These are phyloP conservation scores for Glomus cerebriforme DNA, from an alignment of 192 early-diverging fungal genomes.

Conservation along the genomic window DNA sequence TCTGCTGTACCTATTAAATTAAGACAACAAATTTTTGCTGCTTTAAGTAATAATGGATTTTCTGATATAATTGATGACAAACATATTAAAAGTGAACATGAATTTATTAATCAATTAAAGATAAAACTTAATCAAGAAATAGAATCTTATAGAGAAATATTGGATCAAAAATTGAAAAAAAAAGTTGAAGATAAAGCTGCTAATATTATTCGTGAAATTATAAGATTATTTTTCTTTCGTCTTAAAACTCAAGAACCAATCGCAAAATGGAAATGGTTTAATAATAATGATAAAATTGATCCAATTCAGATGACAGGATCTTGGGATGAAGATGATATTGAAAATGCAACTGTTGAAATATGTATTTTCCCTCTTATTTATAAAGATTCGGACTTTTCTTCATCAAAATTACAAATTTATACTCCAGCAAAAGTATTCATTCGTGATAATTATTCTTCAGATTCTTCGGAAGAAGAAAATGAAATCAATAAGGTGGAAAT, in stretches of 20 bases:
- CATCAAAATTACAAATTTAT: background rate
- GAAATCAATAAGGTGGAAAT: too few species aligned
- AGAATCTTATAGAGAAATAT: background rate
- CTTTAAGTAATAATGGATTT: background rate
- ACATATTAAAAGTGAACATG: background rate
- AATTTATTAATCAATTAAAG: background rate
- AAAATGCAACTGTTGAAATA: background rate
- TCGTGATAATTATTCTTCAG: too few species aligned
- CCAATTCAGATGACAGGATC: background rate
- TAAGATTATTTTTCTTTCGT: background rate
- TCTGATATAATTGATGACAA: background rate
- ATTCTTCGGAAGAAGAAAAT: too few species aligned
- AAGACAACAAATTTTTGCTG: conserved; percentile 9
- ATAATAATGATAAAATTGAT: background rate
- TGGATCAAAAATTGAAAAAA: background rate
- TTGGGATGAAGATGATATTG: background rate
- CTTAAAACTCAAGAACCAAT: background rate
- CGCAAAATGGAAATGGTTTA: background rate
- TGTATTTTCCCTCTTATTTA: conserved; percentile 1
- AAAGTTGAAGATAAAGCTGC: background rate
- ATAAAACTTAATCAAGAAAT: background rate
- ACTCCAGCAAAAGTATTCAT: background rate
- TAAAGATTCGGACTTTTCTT: background rate
- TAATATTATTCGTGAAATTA: background rate
- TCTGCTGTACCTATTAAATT: background rate